A percentile compares a stretch with the other conserved stretches of the same genome.
Conservation (phyloP, 2,329 filamentous ascomycete species). For the Aspergillus udagawae region DNA sequence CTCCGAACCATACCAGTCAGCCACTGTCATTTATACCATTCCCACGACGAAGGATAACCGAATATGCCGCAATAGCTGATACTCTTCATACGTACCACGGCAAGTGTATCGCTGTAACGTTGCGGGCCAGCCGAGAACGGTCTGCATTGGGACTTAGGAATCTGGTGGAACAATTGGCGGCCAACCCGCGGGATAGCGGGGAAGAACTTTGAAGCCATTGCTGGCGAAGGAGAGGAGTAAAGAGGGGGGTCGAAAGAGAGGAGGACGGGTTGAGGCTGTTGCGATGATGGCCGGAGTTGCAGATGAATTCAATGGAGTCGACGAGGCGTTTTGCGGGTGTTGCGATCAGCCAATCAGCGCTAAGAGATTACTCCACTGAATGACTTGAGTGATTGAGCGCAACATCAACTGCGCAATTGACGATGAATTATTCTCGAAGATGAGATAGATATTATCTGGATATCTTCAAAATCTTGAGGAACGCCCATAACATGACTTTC, state of each 20-base stretch:
- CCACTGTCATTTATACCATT: neutral
- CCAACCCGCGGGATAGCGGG: conserved; percentile 69
- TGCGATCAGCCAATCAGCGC: conserved; percentile 31
- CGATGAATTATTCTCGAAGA: neutral
- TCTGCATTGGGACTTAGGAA: conserved; percentile 64
- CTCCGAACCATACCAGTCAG: conserved; percentile 10
- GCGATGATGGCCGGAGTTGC: conserved; percentile 6
- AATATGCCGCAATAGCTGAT: conserved; percentile 3
- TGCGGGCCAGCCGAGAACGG: conserved; percentile 66
- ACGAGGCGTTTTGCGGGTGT: conserved; percentile 32
- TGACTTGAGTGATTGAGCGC: neutral
- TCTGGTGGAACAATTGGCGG: conserved; percentile 60
- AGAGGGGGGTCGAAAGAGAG: conserved; percentile 12
- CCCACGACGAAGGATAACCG: neutral
- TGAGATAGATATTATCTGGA: neutral
- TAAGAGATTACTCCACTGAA: conserved; percentile 28
- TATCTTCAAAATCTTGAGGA: neutral
- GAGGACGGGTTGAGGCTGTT: neutral
- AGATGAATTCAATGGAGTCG: conserved; percentile 23
- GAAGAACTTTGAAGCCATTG: conserved; percentile 80
- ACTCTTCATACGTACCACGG: conserved; percentile 55
- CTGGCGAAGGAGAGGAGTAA: conserved; percentile 16
- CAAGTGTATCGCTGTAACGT: conserved; percentile 68
- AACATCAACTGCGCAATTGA: neutral
- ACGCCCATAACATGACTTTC: neutral